Evolutionary conservation across 228 moss, liverwort and hornwort species (phyloP), one percentile per base, ranked within the genome.

Genomic region (Sphagnum magellanicum): DNA sequence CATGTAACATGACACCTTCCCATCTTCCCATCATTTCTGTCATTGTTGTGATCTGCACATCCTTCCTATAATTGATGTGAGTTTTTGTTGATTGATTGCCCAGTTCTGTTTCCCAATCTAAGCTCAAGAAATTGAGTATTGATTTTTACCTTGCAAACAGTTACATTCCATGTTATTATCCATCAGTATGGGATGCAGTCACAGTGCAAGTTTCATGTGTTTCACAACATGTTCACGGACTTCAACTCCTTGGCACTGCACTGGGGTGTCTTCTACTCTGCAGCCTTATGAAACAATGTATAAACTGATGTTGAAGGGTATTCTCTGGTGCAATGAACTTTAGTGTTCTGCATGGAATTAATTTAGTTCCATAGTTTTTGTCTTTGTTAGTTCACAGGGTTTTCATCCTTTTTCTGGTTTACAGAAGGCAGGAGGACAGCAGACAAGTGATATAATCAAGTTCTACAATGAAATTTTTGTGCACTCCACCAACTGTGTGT

Each of bases 401-500:
- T 65, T 14, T 72, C 4, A 32, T 32, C 32, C 32, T 32, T 32
- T 32, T 32, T 32, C 32, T 32, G 3, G 32, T 32, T 52, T 53
- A 69, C 88, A 90, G 92, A 92, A 80, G 76, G 77, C 72, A 67
- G 86, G 72, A 67, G 60, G 81, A 58, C 93, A 90, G 61, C 89
- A 87, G 63, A 86, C 90, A 3, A 90, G 98, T 66, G 93, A 98
- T 60, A 93, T 98, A 4, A 90, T 98, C 62, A 91, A 81, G 75
- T 98, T 98, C 71, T 98, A 98, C 73, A 98, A 98, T 67, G 88
- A 89, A 77, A 77, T 91, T 66, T 98, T 93, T 74, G 92, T 98
- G 32, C 98, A 91, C 74, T 88, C 91, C 53, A 90, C 98, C 5
- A 98, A 98, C 32, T 32, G 32, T 84, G 81, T 83, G 16, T 93